Base-by-base conservation (phyloP, 805 yeast species). In the Vanderwaltozyma verrucispora region DNA sequence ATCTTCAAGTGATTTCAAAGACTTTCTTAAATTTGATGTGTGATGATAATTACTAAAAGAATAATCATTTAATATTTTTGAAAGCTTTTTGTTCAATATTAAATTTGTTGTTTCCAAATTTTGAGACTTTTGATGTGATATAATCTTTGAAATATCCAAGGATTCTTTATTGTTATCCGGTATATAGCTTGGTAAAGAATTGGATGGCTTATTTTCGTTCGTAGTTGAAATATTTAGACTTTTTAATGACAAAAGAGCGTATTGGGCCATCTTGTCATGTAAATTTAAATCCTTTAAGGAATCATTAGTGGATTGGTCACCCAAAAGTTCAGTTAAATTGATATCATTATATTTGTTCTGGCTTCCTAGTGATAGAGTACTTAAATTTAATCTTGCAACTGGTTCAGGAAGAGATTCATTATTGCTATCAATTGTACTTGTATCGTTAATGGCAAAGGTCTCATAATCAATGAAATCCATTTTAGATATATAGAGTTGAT, bases 401-500 rank as follows among this genome's bases (percentile, higher is more conserved):
- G 61, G 59, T 21, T 48, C 54, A 11, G 62, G 60, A 46, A 40
- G 56, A 3, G 42, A 23, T 26, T 32, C 41, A 25, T 33, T 30
- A 8, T 26, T 28, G 7, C 28, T 12, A 14, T 17, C 16, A 23
- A 38, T 33, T 16, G 51, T 40, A 49, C 49, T 32, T 40, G 39
- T 40, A 51, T 52, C 43, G 38, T 33, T 41, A 50, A 46, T 30
- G 54, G 63, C 67, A 50, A 38, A 71, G 49, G 55, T 69, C 63
- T 48, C 77, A 49, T 15, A 76, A 72, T 40, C 80, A 49, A 25
- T 72, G 54, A 40, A 77, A 53, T 49, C 80, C 67, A 34, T 63
- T 11, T 24, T 24, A 8, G 27, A 13, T 24, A 24, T 24, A n/a
- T n/a, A n/a, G n/a, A n/a, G n/a, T n/a, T n/a, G n/a, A n/a, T n/a